Base-by-base conservation (phyloP, 148 eudicot genomes). In the Selenicereus undatus region DNA sequence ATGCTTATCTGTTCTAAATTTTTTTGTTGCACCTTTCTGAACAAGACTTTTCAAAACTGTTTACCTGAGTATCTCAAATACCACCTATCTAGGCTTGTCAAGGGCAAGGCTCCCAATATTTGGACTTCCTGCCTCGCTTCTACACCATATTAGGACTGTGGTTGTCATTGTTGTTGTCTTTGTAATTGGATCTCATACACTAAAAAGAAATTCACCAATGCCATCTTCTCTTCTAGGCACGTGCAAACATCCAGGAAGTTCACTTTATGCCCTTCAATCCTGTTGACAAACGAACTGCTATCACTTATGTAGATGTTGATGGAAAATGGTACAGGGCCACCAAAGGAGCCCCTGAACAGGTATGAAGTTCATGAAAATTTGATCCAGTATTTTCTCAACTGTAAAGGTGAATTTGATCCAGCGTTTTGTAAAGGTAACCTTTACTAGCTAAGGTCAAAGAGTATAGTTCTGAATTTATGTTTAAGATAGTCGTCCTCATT, bases 331-430 rank as follows among this genome's bases (percentile, higher is more conserved):
- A 87, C 80, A 82, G 92, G 70, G 87, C 90, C 76, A 90, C 90
- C 84, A 91, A 89, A 89, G 94, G 94, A 78, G 89, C 91, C 32
- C 92, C 94, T 78, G 91, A 91, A 83, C 91, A 91, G 91, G 92
- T 86, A 78, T 54, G 39, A n/a, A 77, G 69, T 75, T 64, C 62
- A 21, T 71, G 22, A 32, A 29, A 73, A 7, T 26, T 74, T 45
- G 54, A 35, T 27, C 29, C 64, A 51, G 35, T 45, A 42, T 17
- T 29, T n/a, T 39, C 50, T 22, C 36, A 51, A n/a, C 29, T 74
- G 36, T 26, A 21, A 43, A 68, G 29, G 24, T 32, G 21, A 73
- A 7, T 26, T 74, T 45, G 66, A 35, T 27, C 29, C 64, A 51
- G 35, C 58, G 27, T 17, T 29, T n/a, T 39, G 60, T 26, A 21